phyloP scores from a whole-genome alignment of 2,329 filamentous ascomycete species.

The Phialocephala subalpina region DNA sequence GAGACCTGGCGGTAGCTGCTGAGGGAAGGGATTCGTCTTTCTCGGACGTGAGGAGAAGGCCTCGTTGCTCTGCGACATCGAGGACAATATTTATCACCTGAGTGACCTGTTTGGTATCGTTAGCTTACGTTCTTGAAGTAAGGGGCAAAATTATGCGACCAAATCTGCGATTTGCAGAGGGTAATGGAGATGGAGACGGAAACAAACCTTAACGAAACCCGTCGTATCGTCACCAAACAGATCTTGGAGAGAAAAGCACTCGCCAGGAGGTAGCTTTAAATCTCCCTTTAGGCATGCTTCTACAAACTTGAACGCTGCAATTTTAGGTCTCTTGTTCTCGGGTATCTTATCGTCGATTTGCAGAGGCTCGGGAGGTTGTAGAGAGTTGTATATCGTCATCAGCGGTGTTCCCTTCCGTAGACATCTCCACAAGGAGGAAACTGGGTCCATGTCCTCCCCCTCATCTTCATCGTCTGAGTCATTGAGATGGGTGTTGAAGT shows the following conservation, averaged over 20 bases:
- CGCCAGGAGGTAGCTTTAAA: conserved; percentile 77
- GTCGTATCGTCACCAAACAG: conserved; percentile 94
- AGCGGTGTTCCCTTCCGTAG: conserved; percentile 85
- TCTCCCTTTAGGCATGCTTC: conserved; percentile 83
- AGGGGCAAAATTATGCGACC: background rate
- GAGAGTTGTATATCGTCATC: conserved; percentile 86
- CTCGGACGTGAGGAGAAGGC: conserved; percentile 71
- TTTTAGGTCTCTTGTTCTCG: conserved; percentile 82
- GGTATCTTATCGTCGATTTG: conserved; percentile 69
- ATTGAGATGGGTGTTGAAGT: conserved; percentile 77
- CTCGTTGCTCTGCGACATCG: conserved; percentile 82
- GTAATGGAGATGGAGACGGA: background rate
- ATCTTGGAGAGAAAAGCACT: conserved; percentile 92
- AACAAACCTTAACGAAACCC: conserved; percentile 89
- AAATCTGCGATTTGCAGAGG: background rate
- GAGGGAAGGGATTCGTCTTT: conserved; percentile 60
- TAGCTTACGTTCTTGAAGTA: background rate
- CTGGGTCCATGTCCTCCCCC: conserved; percentile 76
- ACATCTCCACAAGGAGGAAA: conserved; percentile 89
- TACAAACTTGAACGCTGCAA: conserved; percentile 91
- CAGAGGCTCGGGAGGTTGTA: conserved; percentile 74
- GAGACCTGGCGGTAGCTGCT: conserved; percentile 59
- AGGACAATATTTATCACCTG: conserved; percentile 93
- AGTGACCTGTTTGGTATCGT: conserved; percentile 67
- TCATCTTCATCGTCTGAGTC: conserved; percentile 76